Conservation (phyloP, 768 basidiomycete genomes). For the Tricholoma sp. region DNA sequence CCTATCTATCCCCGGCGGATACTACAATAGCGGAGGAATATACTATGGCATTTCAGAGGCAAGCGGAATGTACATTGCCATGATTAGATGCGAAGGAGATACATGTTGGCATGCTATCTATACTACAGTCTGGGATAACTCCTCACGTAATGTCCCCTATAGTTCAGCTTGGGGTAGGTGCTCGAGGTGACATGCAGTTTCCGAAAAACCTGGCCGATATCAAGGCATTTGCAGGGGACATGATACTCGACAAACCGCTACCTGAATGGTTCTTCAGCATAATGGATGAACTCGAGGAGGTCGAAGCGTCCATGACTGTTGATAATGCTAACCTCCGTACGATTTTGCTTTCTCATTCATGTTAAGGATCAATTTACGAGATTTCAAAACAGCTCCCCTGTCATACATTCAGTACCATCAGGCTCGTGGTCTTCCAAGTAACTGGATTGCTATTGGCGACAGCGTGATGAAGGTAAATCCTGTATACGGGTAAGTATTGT, state of each 20-base stretch:
- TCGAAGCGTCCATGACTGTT: neutral
- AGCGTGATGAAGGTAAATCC: conserved; percentile 21
- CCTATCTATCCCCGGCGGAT: too few species aligned
- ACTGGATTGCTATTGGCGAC: conserved; percentile 32
- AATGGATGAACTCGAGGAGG: neutral
- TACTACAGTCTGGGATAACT: neutral
- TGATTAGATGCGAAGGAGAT: too few species aligned
- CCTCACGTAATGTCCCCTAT: neutral
- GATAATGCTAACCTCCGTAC: neutral
- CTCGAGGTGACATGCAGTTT: neutral
- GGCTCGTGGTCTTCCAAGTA: conserved; percentile 20
- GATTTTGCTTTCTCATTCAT: conserved; percentile 1
- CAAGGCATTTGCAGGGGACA: neutral
- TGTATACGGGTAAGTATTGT: conserved; percentile 2
- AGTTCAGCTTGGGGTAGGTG: neutral
- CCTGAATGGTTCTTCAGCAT: neutral
- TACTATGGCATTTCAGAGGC: too few species aligned
- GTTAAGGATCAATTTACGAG: neutral
- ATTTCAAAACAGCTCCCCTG: neutral
- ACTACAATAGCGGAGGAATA: too few species aligned
- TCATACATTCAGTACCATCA: conserved; percentile 22
- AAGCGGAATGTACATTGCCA: too few species aligned
- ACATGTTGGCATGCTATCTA: too few species aligned
- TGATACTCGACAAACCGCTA: neutral
- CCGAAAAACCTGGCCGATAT: neutral